Base-by-base conservation (phyloP, 2,329 filamentous ascomycete species). In the Chrysosporium keratinophilum region DNA sequence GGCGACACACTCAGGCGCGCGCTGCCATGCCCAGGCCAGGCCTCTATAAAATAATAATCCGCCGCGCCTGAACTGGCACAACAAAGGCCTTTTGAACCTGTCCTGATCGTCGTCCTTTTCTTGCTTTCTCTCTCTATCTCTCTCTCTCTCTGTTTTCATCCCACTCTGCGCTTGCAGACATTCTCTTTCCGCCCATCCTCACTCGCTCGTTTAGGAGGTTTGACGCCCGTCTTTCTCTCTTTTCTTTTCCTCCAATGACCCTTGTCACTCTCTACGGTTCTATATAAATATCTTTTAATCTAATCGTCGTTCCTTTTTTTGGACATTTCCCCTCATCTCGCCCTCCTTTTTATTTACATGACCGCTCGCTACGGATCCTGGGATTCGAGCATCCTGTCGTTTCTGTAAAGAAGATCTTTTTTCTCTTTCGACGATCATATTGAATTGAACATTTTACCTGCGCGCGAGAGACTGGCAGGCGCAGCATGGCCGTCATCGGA, bases 131-230 rank as follows among this genome's bases (percentile, higher is more conserved):
- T 43, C 39, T 7, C 11, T 28, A 7, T 28, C 7, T 28, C 49
- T 51, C 31, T 23, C 34, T 35, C 17, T 43, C 39, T 7, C 11
- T 28, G 23, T 28, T 28, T 28, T 41, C 37, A 23, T 17, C 20
- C 37, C 23, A 35, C 20, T 50, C 39, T 50, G 35, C 39, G 31
- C 37, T 9, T 42, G 47, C 47, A 50, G 47, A 17, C 45, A 2
- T 20, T 37, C 20, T 35, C 9, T 31, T 45, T 43, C n/a, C 17
- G 23, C n/a, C 37, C 17, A 40, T 28, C 37, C 33, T 40, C 47
- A 12, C n/a, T 44, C 49, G 15, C 39, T 51, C 49, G 37, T n/a
- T 43, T 51, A 10, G 3, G 46, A 31, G n/a, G 34, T 48, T 28
- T 12, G 15, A 23, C 43, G 31, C 7, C 43, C 12, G 3, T 17